Conservation (phyloP, 129 eudicot genomes). For the Flaveria brownii region DNA sequence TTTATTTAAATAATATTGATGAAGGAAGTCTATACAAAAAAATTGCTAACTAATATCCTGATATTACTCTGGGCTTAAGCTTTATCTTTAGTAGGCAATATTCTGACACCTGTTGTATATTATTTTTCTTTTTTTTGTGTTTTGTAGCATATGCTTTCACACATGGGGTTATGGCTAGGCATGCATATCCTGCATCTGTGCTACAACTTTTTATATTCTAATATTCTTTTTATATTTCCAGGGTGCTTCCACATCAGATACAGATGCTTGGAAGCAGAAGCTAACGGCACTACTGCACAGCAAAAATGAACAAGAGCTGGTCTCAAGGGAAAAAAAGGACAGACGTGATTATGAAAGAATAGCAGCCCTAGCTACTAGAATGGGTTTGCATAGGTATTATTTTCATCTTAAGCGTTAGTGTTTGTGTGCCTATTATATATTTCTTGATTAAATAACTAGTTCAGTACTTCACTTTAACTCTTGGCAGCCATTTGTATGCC, state of each 20-base stretch:
- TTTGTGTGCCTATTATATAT: slow-evolving; percentile 9
- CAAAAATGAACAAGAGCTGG: slow-evolving; percentile 63
- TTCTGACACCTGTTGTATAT: background rate
- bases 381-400: slow-evolving; percentile 82
- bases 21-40: background rate
- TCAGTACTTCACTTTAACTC: slow-evolving; percentile 3
- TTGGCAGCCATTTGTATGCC: slow-evolving; percentile 74
- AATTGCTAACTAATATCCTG: background rate
- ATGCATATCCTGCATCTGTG: slow-evolving; percentile 13
- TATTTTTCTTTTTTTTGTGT: background rate
- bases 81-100: background rate
- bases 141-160: slow-evolving; percentile 18
- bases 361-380: slow-evolving; percentile 61
- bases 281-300: slow-evolving; percentile 41
- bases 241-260: slow-evolving; percentile 49
- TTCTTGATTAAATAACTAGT: slow-evolving; percentile 15
- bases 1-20: background rate
- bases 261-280: slow-evolving; percentile 63
- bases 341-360: slow-evolving; percentile 74
- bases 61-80: background rate
- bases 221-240: slow-evolving; percentile 26
- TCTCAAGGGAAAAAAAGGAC: slow-evolving; percentile 84
- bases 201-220: background rate
- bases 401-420: background rate
- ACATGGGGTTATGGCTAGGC: slow-evolving; percentile 8